Percentiles rank a stretch among this genome's conserved stretches.
Conservation (phyloP, 176 grass and related monocot species). For the Raddia distichophylla region DNA sequence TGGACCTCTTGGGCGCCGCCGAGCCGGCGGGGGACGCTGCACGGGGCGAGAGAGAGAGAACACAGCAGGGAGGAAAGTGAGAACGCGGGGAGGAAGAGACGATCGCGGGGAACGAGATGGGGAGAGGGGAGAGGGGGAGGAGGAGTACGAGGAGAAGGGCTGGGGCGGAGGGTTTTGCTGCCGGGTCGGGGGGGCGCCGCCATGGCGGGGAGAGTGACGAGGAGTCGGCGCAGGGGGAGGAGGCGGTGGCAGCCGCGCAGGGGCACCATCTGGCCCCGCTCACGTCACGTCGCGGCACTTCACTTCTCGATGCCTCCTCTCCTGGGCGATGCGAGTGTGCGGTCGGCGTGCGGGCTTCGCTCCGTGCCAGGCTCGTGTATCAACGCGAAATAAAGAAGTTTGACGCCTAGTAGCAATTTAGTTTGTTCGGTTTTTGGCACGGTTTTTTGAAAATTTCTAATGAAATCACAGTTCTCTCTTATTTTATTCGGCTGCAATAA, state of each 20-base stretch:
- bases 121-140: too few species aligned
- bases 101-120: background rate
- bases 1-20: slow-evolving; percentile 45
- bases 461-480: too few species aligned
- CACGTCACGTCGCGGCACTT: background rate
- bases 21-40: slow-evolving; percentile 37
- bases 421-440: too few species aligned
- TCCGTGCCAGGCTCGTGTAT: too few species aligned
- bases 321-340: too few species aligned
- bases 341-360: too few species aligned
- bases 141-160: background rate
- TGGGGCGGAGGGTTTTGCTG: slow-evolving; percentile 39
- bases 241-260: slow-evolving; percentile 39
- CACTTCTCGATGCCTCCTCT: background rate
- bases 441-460: too few species aligned
- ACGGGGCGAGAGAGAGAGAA: background rate
- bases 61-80: background rate
- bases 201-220: slow-evolving; percentile 28
- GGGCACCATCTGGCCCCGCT: slow-evolving; percentile 20
- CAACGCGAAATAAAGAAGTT: too few species aligned
- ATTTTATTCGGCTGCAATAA: too few species aligned
- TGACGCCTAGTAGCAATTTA: too few species aligned
- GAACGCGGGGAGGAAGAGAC: background rate
- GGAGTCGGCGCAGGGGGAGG: slow-evolving; percentile 12
- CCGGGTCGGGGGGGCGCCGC: slow-evolving; percentile 42